Evolutionary conservation across 1,284 basidiomycete species (phyloP), one percentile per base, ranked within the genome.

Genomic region (Meira miltonrushii): DNA sequence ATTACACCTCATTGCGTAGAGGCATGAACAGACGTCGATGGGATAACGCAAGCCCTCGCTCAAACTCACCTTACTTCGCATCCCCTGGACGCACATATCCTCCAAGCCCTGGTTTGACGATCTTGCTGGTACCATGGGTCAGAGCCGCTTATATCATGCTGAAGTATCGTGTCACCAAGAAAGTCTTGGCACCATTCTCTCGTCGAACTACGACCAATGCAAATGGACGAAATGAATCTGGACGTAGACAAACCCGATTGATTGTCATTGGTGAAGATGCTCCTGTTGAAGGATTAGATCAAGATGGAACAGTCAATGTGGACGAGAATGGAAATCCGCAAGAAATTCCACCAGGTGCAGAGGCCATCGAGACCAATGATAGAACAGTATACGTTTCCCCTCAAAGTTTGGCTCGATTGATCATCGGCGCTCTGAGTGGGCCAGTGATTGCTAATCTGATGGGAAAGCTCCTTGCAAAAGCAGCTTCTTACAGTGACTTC

Each of bases 111-210:
- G 55, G 66, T 23, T 46, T 72, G 46, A 70, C 65, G 1, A 62
- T 65, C 12, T 53, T 76, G 19, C 53, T 71, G 13, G 52, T 75
- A 1, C 74, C 73, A 5, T 76, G 73, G 71, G 48, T 76, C 12
- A 62, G 74, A 11, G 59, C 65, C 2, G 53, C 70, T 46, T 76
- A 76, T 46, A 50, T 74, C 7, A 52, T 59, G 4, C 54, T 73
- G 15, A 75, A 74, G 51, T 67, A 67, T 13, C 62, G 43, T 23
- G 49, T 71, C 23, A 68, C 67, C 19, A 59, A 64, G 2, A 23
- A 59, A 8, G 64, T 74, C 9, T 59, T 76, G 11, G 50, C 49
- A 4, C 68, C 64, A 2, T 58, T 65, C 19, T 57, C 58, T 60
- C 44, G 47, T 57, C 47, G 49, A 55, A 33, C 12, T 13, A 19